These are phyloP conservation scores for Fraxinus albicans DNA, from an alignment of 305 asterid genomes.

Conservation along the genomic window DNA sequence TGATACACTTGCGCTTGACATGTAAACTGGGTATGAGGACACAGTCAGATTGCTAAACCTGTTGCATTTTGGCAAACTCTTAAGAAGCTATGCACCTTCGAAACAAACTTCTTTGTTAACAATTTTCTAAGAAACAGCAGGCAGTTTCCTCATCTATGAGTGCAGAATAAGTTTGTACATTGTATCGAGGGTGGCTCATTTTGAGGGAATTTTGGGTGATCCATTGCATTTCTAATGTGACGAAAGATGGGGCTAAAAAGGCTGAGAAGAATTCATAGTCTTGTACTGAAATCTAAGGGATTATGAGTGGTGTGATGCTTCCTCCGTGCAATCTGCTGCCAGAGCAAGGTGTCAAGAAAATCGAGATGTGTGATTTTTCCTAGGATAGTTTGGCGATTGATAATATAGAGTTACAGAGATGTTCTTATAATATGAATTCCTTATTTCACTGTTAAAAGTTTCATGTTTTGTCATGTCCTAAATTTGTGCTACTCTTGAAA, in stretches of 20 bases:
- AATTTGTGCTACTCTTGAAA: background rate
- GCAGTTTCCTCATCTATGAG: background rate
- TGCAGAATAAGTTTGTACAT: background rate
- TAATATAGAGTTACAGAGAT: constrained; percentile 20
- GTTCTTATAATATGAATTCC: constrained; percentile 19
- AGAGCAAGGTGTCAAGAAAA: constrained; percentile 34
- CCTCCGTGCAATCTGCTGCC: constrained; percentile 43
- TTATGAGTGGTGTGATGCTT: constrained; percentile 51
- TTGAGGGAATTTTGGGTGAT: constrained; percentile 72
- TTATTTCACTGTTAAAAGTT: background rate
- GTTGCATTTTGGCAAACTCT: background rate
- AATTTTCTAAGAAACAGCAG: background rate
- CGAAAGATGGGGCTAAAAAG: constrained; percentile 60
- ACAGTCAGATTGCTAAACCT: background rate
- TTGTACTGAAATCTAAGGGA: constrained; percentile 48
- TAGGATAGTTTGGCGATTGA: constrained; percentile 19
- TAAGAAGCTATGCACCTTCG: background rate
- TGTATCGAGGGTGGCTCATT: constrained; percentile 38
- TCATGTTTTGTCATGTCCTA: background rate
- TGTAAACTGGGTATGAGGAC: background rate
- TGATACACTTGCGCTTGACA: background rate
- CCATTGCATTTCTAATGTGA: constrained; percentile 72
- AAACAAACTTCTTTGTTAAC: background rate
- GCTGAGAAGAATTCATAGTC: constrained; percentile 60
- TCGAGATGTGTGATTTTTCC: constrained; percentile 33